These are phyloP conservation scores for Lumnitzera littorea DNA, from an alignment of 345 rosid genomes.

Conservation along the genomic window DNA sequence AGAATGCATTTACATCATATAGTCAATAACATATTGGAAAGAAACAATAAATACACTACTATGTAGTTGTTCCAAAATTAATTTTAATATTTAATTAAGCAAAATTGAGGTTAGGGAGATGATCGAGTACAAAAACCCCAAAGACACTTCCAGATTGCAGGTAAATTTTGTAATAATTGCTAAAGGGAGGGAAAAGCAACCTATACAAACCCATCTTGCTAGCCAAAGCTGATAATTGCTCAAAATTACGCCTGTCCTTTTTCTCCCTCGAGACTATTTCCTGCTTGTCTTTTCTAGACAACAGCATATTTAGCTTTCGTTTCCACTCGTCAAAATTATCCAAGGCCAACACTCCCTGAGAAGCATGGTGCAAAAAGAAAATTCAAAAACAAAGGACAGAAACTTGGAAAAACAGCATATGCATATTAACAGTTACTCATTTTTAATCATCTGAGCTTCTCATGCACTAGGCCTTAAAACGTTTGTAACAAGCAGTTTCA, in stretches of 20 bases:
- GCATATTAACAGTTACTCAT: neutral
- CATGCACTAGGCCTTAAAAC: no score
- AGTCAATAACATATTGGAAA: slow-evolving; percentile 3
- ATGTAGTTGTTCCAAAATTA: neutral
- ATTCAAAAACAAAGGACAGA: neutral
- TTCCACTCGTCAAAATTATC: slow-evolving; percentile 64
- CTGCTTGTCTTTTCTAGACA: slow-evolving; percentile 46
- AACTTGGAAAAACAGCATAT: no score
- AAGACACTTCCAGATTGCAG: no score
- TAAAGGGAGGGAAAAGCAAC: slow-evolving; percentile 17
- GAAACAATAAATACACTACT: slow-evolving; percentile 2
- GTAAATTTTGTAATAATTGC: neutral
- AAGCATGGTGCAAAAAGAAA: slow-evolving; percentile 5
- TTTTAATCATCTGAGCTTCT: no score
- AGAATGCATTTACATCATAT: slow-evolving; percentile 5
- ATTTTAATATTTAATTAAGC: slow-evolving; percentile 4
- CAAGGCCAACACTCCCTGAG: slow-evolving; percentile 30
- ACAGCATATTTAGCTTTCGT: slow-evolving; percentile 43
- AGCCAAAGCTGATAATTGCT: slow-evolving; percentile 65
- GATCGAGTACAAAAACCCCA: no score
- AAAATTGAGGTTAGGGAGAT: neutral
- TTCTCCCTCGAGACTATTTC: slow-evolving; percentile 82
- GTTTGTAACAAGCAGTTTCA: no score
- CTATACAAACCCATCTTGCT: slow-evolving; percentile 70
- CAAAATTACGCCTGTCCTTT: slow-evolving; percentile 72